Percentiles rank a stretch among this genome's conserved stretches.
Evolutionary conservation across 495 filamentous ascomycete species (phyloP).

Genomic region (Podospora conica): DNA sequence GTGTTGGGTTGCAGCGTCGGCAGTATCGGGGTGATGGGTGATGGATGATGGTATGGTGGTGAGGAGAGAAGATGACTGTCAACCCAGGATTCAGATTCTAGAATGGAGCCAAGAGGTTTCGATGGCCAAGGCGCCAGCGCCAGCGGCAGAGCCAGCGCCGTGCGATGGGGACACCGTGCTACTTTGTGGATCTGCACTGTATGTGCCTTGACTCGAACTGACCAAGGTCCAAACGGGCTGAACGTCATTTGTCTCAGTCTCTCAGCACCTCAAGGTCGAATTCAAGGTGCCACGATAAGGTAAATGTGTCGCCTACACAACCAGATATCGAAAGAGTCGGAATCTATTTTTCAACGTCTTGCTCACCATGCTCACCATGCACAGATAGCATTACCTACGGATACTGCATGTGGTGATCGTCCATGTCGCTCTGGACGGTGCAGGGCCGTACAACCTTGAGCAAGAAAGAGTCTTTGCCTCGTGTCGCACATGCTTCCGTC

Average conservation of each 20-base stretch:
- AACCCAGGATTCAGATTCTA: not conserved
- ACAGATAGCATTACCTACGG: not conserved
- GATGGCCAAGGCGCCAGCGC: not conserved
- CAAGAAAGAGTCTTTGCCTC: not conserved
- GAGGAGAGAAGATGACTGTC: not conserved
- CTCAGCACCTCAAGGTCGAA: not conserved
- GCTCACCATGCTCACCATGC: not conserved
- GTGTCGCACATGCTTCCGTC: not conserved
- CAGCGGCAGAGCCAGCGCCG: too few relatives aligned
- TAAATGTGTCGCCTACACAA: not conserved
- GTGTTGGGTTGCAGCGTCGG: too few relatives aligned
- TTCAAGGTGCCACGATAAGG: not conserved
- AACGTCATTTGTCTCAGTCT: not conserved
- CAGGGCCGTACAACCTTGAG: not conserved
- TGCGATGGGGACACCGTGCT: not conserved
- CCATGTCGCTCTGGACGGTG: not conserved
- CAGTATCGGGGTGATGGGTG: too few relatives aligned
- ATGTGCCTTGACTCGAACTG: not conserved
- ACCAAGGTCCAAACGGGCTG: not conserved
- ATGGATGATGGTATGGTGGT: not conserved
- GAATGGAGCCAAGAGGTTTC: not conserved
- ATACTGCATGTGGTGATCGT: not conserved
- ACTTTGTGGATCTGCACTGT: not conserved
- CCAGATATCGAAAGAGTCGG: not conserved
- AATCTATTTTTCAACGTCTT: not conserved